Base-by-base conservation (phyloP, 2,329 filamentous ascomycete genomes). In the Fonsecaea nubica region DNA sequence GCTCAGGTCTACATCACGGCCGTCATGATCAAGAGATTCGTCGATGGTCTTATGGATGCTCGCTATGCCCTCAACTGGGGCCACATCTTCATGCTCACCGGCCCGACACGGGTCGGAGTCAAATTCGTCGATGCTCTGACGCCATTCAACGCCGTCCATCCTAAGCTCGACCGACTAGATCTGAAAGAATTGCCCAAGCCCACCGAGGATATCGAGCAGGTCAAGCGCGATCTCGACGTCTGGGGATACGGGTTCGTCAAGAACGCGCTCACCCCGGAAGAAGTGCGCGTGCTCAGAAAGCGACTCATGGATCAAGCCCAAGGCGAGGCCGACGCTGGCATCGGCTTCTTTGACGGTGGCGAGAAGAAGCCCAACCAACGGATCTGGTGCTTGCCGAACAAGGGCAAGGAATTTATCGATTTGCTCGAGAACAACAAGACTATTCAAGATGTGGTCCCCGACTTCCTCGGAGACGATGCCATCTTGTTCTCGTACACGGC, bases 401-500 rank as follows among this genome's bases (percentile, higher is more conserved):
- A 63, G 35, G 61, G 61, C 25, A 5, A 57, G 8, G 52, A 58
- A 30, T 63, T 63, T 32, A 38, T 57, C 36, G 61, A 63, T n/a
- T 32, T 63, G 32, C 61, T 63, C 3, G 61, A 63, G 25, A 57
- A 42, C 35, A 63, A 63, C 53, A 42, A 58, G 38, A 52, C 42
- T 35, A 63, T 63, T 33, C 8, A 63, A n/a, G 61, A 63, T 25
- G 6, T 58, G n/a, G 61, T 63, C 1, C 54, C 54, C 1, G 61
- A 63, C 35, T 63, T 63, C 32, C 36, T 57, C 7, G 61, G 61
- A 13, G 61, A 63, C 36, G 61, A 63, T 18, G 52, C 53, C 1
- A 63, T 63, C 40, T 35, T 63, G 25, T 63, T 63, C 53, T 58
- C 53, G 12, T 63, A 63, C 38, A 63, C 61, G 8, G 61, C 61